Base-by-base conservation (phyloP, 2,329 filamentous ascomycete species). In the Fusarium irregulare region DNA sequence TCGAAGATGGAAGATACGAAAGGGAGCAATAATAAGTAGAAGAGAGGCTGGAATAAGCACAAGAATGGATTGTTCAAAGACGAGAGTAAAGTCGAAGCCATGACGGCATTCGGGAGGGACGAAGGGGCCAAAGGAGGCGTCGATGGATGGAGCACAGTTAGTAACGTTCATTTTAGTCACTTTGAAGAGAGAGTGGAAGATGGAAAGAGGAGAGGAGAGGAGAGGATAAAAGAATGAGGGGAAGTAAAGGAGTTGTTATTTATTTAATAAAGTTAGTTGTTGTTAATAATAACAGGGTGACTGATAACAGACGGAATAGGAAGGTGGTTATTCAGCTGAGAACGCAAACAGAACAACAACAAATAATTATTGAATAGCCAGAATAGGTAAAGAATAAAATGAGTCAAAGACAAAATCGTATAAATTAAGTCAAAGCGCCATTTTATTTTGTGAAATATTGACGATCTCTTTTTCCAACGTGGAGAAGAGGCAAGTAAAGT, bases 31-130 rank as follows among this genome's bases (percentile, higher is more conserved):
- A 11, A 80, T 25, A 7, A 81, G 53, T 11, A 81, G 68, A 37
- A 78, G 41, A 16, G 70, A 71, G 11, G 77, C 76, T 3, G 79
- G 80, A 3, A 72, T 64, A 11, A 79, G 73, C 37, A 76, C 71
- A 41, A 82, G 75, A 48, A 81, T 69, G 30, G 75, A 77, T 25
- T 81, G 78, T 64, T 82, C 78, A 48, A 88, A 80, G n/a, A 83
- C 80, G 16, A 88, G 75, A 4, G 83, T 84, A 48, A 87, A 83
- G 73, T 88, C 86, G 57, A 84, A 84, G 18, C 81, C 75, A 41
- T 81, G 77, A 21, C 82, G 80, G 20, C 82, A 81, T 45, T 66
- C 51, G 13, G 62, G 45, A 20, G 49, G 60, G 25, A 77, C 58
- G 11, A 76, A 53, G 5, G 75, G 75, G 5, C 75, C 75, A 37